A percentile compares a stretch with the other conserved stretches of the same genome.
Conservation (phyloP, 129 eudicot species). For the Escallonia rubra region DNA sequence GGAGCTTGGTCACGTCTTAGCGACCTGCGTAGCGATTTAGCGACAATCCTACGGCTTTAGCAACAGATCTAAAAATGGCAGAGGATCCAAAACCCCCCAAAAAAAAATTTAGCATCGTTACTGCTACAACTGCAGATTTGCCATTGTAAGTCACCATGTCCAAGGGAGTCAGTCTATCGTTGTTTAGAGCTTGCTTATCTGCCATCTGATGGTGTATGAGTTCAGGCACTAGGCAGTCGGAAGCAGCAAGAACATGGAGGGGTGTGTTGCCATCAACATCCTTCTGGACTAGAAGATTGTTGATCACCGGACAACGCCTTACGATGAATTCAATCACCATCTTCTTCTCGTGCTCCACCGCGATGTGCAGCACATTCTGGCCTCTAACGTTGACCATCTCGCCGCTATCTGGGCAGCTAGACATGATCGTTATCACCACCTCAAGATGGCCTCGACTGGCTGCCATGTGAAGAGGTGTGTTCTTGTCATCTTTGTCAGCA, state of each 20-base stretch:
- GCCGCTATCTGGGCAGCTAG: slow-evolving; percentile 2
- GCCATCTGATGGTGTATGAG: neutral
- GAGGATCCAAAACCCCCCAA: no score
- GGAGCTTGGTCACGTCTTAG: no score
- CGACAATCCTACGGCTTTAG: no score
- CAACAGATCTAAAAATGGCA: no score
- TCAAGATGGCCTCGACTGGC: neutral
- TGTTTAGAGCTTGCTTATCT: neutral
- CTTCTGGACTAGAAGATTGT: neutral
- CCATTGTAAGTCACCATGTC: neutral
- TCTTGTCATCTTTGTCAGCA: neutral
- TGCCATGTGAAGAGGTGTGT: neutral
- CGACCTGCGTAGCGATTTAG: no score
- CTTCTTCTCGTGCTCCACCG: neutral
- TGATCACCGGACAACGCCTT: neutral
- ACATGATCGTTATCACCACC: neutral
- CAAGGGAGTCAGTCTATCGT: neutral
- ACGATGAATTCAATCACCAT: neutral
- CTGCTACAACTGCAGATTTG: no score
- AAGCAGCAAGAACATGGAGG: slow-evolving; percentile 7
- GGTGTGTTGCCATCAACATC: slow-evolving; percentile 13
- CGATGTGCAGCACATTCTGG: slow-evolving; percentile 9
- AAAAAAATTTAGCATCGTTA: no score
- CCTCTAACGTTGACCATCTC: neutral
- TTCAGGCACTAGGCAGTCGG: neutral